Evolutionary conservation across 768 basidiomycete genomes (phyloP), one percentile per base, ranked within the genome.

Genomic region (Lyophyllum atratum): DNA sequence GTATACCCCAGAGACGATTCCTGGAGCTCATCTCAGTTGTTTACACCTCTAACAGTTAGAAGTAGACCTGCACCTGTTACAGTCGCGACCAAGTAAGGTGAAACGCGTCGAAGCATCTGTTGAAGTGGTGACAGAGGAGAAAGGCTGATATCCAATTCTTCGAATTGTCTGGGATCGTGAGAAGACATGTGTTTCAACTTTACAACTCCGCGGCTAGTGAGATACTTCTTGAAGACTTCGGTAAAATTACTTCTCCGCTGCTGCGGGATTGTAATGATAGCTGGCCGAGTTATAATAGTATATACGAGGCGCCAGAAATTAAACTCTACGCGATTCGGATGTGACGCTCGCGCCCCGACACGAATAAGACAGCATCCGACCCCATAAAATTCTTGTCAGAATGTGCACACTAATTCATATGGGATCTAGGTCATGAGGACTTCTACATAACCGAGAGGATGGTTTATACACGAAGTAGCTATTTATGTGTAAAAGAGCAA

Each of bases 1-100:
- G 66, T 89, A 88, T 21, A 86, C 66, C 9, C 87, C 87, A 12
- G 87, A 87, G 25, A 77, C 61, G 49, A 86, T 68, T 28, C 87
- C 87, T 89, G 59, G 14, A 49, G 56, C 19, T 44, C 49, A 21
- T 40, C 25, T 56, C 49, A 51, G 54, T 46, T 21, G 28, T 25
- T 49, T 5, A 29, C 4, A 21, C 26, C 29, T 44, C 19, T 33
- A 14, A 11, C 15, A 28, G 21, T 29, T 11, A 12, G n/a, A 49
- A 3, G 4, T 21, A 54, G 49, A 52, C 17, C 44, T 59, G 52
- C 64, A 87, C 88, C 89, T 66, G 86, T 77, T 43, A 77, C 60
- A 33, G 79, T 77, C 52, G 88, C 87, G 39, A 89, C 69, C 31
- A 85, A 44, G 59, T 79, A 80, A 29, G 86, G 85, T 22, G 77